These are phyloP conservation scores for Auricularia cornea DNA, from an alignment of 768 basidiomycete species.

Conservation along the genomic window DNA sequence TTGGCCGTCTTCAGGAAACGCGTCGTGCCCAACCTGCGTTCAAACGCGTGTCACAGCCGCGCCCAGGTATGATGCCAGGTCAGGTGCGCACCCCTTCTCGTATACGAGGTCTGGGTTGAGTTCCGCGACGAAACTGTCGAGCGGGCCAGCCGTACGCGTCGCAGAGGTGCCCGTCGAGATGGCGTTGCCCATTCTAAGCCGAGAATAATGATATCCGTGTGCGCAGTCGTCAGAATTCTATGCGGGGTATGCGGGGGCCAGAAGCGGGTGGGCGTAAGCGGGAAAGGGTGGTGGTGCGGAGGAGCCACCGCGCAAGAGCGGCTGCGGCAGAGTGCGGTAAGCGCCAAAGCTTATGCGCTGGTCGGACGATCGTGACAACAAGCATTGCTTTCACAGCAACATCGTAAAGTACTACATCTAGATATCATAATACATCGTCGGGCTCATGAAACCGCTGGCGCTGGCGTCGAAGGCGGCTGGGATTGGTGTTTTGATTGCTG, in stretches of 20 bases:
- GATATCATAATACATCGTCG: no score
- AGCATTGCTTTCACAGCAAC: no score
- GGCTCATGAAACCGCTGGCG: no score
- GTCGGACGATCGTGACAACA: no score
- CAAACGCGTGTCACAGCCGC: not conserved
- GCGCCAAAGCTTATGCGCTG: no score
- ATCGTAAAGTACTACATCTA: no score
- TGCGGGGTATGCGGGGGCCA: not conserved
- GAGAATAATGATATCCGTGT: slow-evolving; percentile 6
- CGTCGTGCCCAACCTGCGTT: slow-evolving; percentile 53
- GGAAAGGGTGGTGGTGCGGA: not conserved
- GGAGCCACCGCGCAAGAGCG: not conserved
- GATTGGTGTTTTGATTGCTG: no score
- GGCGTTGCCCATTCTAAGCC: slow-evolving; percentile 59
- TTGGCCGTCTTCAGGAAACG: slow-evolving; percentile 76
- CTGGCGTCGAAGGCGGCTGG: no score
- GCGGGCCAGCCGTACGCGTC: slow-evolving; percentile 65
- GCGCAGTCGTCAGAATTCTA: not conserved
- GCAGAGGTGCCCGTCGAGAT: slow-evolving; percentile 57
- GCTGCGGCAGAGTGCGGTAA: not conserved
- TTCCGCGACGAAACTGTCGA: slow-evolving; percentile 88
- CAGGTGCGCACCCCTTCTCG: slow-evolving; percentile 67
- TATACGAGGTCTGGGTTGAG: slow-evolving; percentile 81
- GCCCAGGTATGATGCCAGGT: not conserved
- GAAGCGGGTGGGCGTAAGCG: not conserved